A percentile compares a stretch with the other conserved stretches of the same genome.
phyloP scores from a whole-genome alignment of 495 filamentous ascomycete species.

The Xylaria cubensis region DNA sequence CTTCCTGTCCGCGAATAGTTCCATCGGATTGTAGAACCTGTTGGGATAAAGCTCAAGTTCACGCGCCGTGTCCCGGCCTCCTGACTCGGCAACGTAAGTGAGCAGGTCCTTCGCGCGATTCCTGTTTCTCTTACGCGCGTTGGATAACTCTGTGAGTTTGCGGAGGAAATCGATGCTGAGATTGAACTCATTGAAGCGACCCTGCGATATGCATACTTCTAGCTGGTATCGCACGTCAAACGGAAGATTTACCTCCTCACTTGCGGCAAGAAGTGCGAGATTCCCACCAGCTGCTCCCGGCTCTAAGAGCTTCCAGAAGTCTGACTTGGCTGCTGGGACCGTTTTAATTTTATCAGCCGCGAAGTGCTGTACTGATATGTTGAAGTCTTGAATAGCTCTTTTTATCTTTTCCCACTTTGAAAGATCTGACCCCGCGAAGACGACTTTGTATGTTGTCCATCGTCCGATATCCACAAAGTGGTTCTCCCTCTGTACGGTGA shows the following conservation, averaged over 20 bases:
- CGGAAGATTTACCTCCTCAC: constrained; percentile 56
- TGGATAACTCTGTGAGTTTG: constrained; percentile 59
- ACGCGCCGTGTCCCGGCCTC: background rate
- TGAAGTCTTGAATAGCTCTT: constrained; percentile 73
- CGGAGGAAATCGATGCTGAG: constrained; percentile 69
- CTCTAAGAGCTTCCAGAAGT: constrained; percentile 67
- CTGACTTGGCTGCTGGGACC: constrained; percentile 29
- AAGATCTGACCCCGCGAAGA: constrained; percentile 45
- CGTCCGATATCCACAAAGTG: constrained; percentile 79
- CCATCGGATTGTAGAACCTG: constrained; percentile 73
- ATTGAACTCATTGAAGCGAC: constrained; percentile 79
- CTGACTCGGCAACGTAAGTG: constrained; percentile 48
- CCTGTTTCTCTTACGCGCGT: constrained; percentile 27
- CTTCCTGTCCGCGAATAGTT: constrained; percentile 66
- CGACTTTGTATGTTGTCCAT: constrained; percentile 72
- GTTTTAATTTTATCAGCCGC: constrained; percentile 40
- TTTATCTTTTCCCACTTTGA: constrained; percentile 52
- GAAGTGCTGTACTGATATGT: constrained; percentile 58
- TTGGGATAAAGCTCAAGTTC: constrained; percentile 50
- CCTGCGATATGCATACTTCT: constrained; percentile 86
- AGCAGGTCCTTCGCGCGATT: constrained; percentile 48
- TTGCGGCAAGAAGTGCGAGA: constrained; percentile 43
- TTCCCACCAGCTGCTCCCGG: constrained; percentile 37
- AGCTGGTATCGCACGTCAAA: constrained; percentile 88
- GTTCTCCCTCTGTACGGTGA: constrained; percentile 62